Percentiles rank a stretch among this genome's conserved stretches.
Evolutionary conservation across 305 asterid species (phyloP).

Genomic region (Rubia peregrina): DNA sequence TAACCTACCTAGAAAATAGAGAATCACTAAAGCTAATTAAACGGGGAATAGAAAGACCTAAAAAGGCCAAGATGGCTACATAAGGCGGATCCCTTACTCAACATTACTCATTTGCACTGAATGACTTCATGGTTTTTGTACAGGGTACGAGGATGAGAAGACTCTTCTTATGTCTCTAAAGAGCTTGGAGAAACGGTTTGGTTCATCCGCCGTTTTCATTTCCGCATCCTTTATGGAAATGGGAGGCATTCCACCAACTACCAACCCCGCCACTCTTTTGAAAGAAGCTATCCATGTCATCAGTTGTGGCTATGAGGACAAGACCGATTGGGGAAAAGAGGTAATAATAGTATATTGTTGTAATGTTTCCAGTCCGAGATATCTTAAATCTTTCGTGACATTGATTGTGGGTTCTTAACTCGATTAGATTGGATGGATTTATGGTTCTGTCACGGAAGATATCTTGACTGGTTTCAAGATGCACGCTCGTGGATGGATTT

Average conservation of each 20-base stretch:
- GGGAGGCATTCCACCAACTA: constrained; percentile 74
- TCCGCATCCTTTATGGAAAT: constrained; percentile 69
- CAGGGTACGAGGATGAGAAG: constrained; percentile 72
- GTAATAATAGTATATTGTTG: constrained; percentile 17
- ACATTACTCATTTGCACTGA: neutral
- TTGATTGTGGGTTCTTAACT: constrained; percentile 1
- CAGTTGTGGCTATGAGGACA: constrained; percentile 80
- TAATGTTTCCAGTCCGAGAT: neutral
- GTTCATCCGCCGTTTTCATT: constrained; percentile 76
- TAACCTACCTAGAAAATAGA: neutral
- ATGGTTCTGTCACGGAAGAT: constrained; percentile 66
- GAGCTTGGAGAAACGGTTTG: constrained; percentile 74
- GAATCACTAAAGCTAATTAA: neutral
- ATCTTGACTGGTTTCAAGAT: constrained; percentile 65
- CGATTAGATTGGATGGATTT: constrained; percentile 63
- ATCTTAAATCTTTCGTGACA: constrained; percentile 7
- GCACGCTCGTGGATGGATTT: constrained; percentile 71
- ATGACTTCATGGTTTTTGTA: constrained; percentile 15
- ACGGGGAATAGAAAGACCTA: neutral
- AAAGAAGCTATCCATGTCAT: constrained; percentile 88
- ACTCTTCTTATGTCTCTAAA: constrained; percentile 66
- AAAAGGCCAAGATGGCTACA: too few species aligned
- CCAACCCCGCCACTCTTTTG: constrained; percentile 57
- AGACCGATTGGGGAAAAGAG: constrained; percentile 88
- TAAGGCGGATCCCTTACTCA: too few species aligned